Percentiles rank a stretch among this genome's conserved stretches.
These are phyloP conservation scores for Claviceps sp. DNA, from an alignment of 2,329 filamentous ascomycete genomes.

Conservation along the genomic window DNA sequence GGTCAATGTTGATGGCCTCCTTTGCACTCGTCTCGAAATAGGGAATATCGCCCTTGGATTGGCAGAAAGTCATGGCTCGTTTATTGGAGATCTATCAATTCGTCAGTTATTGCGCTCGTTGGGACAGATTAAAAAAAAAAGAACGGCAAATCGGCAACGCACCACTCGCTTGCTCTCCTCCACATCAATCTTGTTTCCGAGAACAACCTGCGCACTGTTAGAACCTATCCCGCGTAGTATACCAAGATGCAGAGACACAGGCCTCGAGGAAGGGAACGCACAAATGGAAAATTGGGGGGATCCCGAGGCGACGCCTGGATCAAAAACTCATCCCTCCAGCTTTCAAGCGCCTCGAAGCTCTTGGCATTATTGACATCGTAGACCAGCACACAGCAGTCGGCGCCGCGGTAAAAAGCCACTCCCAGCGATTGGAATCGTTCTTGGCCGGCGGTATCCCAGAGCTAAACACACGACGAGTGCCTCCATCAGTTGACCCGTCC, in stretches of 20 bases:
- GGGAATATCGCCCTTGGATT: conserved; percentile 91
- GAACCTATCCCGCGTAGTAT: not conserved
- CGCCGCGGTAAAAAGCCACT: conserved; percentile 92
- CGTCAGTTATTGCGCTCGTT: not conserved
- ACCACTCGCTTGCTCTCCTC: conserved; percentile 95
- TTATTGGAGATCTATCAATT: conserved; percentile 69
- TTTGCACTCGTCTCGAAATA: conserved; percentile 99
- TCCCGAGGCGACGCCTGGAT: conserved; percentile 95
- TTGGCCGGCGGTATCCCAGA: conserved; percentile 96
- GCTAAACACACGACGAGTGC: conserved; percentile 33
- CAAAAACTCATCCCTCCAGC: conserved; percentile 95
- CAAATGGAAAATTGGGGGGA: conserved; percentile 94
- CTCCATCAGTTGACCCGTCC: not conserved
- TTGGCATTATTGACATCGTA: conserved; percentile 99
- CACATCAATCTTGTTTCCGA: conserved; percentile 98
- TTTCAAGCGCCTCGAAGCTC: conserved; percentile 96
- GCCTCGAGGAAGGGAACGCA: conserved; percentile 31
- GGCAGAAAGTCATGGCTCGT: conserved; percentile 92
- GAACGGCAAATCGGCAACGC: conserved; percentile 14
- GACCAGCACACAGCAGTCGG: conserved; percentile 94
- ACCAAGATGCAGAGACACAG: too few relatives aligned
- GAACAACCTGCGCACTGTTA: conserved; percentile 53
- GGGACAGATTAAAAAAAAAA: not conserved
- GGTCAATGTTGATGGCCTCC: conserved; percentile 96
- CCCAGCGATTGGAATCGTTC: conserved; percentile 95